phyloP scores from a whole-genome alignment of 2,329 filamentous ascomycete genomes.

The Phialophora tarda region DNA sequence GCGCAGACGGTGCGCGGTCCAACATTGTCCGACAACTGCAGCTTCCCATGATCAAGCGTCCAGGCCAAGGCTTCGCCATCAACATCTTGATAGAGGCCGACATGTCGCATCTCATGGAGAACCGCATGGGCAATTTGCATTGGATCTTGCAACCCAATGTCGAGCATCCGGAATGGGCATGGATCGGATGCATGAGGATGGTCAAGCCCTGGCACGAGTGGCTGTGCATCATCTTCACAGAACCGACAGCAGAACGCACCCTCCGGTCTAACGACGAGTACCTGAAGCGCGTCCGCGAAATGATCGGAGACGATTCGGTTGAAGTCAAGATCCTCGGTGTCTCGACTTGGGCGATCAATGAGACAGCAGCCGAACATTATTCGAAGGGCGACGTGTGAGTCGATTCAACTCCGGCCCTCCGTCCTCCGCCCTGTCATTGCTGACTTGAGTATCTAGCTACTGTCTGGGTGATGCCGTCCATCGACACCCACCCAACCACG shows the following conservation, averaged over 20 bases:
- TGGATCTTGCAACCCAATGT: conserved; percentile 63
- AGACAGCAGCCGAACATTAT: conserved; percentile 64
- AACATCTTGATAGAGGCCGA: conserved; percentile 60
- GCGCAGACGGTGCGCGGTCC: conserved; percentile 61
- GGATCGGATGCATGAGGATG: conserved; percentile 60
- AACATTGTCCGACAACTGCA: conserved; percentile 53
- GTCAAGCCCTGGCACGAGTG: conserved; percentile 69
- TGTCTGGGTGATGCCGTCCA: conserved; percentile 49
- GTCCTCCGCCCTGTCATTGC: neutral
- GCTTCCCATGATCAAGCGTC: conserved; percentile 53
- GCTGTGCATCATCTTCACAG: conserved; percentile 62
- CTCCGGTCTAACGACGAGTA: conserved; percentile 55
- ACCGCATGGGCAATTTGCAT: conserved; percentile 64
- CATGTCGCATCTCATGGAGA: conserved; percentile 55
- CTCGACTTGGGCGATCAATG: conserved; percentile 65
- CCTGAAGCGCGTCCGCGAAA: conserved; percentile 51
- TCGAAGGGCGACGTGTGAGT: conserved; percentile 51
- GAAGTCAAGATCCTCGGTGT: conserved; percentile 58
- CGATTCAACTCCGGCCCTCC: neutral
- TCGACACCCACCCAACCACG: conserved; percentile 45
- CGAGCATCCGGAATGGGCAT: conserved; percentile 58
- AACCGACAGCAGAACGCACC: conserved; percentile 43
- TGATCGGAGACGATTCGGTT: conserved; percentile 62
- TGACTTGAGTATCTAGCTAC: conserved; percentile 31
- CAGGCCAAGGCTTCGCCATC: conserved; percentile 55